Conservation (phyloP, 805 yeast species). For the Wickerhamiella domercqiae region DNA sequence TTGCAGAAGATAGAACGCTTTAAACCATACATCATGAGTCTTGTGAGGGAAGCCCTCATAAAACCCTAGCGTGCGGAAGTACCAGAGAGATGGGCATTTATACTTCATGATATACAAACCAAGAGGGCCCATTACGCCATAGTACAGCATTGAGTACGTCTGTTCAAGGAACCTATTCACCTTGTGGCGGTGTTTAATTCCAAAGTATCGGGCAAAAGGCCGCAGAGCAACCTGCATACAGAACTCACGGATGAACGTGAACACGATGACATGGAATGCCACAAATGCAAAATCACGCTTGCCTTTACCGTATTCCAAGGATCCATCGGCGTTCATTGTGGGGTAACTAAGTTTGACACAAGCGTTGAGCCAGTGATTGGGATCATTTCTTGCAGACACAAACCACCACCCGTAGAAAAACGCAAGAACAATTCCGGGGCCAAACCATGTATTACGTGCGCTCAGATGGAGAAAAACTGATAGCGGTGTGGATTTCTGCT, state of each 20-base stretch:
- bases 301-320: conserved; percentile 73
- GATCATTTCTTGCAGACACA: conserved; percentile 9
- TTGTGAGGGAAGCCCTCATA: conserved; percentile 73
- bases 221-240: conserved; percentile 64
- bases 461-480: conserved; percentile 1
- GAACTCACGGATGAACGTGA: conserved; percentile 84
- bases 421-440: conserved; percentile 13
- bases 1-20: conserved; percentile 73
- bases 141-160: conserved; percentile 69
- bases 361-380: conserved; percentile 14
- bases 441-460: conserved; percentile 13
- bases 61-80: conserved; percentile 68
- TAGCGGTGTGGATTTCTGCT: not conserved
- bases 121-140: conserved; percentile 63
- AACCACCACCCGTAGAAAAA: conserved; percentile 9
- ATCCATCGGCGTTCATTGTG: conserved; percentile 33
- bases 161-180: conserved; percentile 83
- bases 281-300: conserved; percentile 67
- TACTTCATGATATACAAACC: conserved; percentile 81
- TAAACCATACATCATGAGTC: conserved; percentile 52
- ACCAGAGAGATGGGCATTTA: conserved; percentile 60
- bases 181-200: conserved; percentile 40
- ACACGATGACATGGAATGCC: conserved; percentile 63
- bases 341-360: conserved; percentile 13
- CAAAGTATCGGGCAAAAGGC: conserved; percentile 48